Percentiles rank a stretch among this genome's conserved stretches.
These are phyloP conservation scores for Mortierella sp. DNA, from an alignment of 371 early-diverging fungal species.

Conservation along the genomic window DNA sequence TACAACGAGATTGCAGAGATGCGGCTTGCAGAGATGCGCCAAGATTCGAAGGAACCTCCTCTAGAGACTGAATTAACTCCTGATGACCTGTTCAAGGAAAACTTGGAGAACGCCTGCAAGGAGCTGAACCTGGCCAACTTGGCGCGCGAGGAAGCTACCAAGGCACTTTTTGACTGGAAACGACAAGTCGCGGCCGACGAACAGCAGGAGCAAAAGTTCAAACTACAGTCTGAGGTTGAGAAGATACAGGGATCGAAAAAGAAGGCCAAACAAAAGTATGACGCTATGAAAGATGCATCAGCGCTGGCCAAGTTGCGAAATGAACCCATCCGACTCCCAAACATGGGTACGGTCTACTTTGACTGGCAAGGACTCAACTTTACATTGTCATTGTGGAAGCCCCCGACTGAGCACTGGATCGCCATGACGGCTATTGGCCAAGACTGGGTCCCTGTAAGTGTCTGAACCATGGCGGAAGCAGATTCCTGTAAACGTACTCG, in stretches of 20 bases:
- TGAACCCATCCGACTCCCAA: slow-evolving; percentile 17
- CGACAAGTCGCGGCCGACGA: slow-evolving; percentile 3
- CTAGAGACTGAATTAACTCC: background rate
- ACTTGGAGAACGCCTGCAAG: background rate
- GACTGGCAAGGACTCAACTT: slow-evolving; percentile 32
- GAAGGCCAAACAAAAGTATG: background rate
- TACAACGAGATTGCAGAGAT: background rate
- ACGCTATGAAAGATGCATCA: slow-evolving; percentile 3
- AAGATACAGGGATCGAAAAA: too few relatives aligned
- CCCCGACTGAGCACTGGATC: background rate
- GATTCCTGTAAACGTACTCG: too few relatives aligned
- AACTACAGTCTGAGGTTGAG: too few relatives aligned
- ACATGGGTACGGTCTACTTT: slow-evolving; percentile 13
- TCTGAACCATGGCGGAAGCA: background rate
- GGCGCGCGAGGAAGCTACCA: background rate
- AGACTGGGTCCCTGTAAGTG: slow-evolving; percentile 19
- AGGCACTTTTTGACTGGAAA: background rate
- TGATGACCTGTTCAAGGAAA: background rate
- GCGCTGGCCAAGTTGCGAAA: slow-evolving; percentile 3
- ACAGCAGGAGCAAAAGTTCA: too few relatives aligned
- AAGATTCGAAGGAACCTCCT: background rate
- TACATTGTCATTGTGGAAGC: slow-evolving; percentile 17
- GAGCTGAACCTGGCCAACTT: background rate
- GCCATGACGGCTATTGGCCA: slow-evolving; percentile 8
- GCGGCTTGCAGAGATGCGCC: background rate